A percentile compares a stretch with the other conserved stretches of the same genome.
phyloP scores from a whole-genome alignment of 768 basidiomycete genomes.

The Naganishia friedmannii region DNA sequence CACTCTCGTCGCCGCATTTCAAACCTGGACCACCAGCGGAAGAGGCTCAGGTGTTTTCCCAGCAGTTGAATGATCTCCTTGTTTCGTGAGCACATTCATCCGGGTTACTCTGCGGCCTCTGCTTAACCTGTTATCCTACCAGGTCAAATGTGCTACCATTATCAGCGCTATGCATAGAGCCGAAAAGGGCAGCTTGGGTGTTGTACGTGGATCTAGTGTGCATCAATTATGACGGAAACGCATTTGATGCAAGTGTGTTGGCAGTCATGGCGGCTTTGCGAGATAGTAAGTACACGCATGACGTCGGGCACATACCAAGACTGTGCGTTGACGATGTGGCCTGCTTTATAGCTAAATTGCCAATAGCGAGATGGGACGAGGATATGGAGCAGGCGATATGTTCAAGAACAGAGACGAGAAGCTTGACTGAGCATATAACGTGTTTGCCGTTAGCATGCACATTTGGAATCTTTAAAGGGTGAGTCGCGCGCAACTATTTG shows the following conservation, averaged over 20 bases:
- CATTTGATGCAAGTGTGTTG: slow-evolving; percentile 81
- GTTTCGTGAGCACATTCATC: slow-evolving; percentile 59
- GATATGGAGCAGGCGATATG: slow-evolving; percentile 66
- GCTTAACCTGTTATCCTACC: slow-evolving; percentile 6
- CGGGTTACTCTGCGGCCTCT: background rate
- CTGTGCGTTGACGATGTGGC: background rate
- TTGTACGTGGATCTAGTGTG: slow-evolving; percentile 93
- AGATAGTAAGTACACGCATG: slow-evolving; percentile 63
- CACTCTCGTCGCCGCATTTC: slow-evolving; percentile 87
- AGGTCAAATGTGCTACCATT: slow-evolving; percentile 69
- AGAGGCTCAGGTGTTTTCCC: slow-evolving; percentile 87
- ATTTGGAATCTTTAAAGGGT: slow-evolving; percentile 83
- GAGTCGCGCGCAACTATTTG: slow-evolving; percentile 43
- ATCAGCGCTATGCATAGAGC: slow-evolving; percentile 71
- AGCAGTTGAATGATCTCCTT: slow-evolving; percentile 74
- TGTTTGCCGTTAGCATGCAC: slow-evolving; percentile 56
- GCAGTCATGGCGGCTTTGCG: slow-evolving; percentile 81
- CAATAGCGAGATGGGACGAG: slow-evolving; percentile 68
- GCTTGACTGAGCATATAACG: slow-evolving; percentile 36
- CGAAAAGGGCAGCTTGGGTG: slow-evolving; percentile 79
- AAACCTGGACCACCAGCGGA: slow-evolving; percentile 93
- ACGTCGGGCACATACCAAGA: slow-evolving; percentile 18
- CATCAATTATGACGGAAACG: slow-evolving; percentile 96
- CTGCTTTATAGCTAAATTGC: slow-evolving; percentile 53
- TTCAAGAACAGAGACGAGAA: slow-evolving; percentile 51